Evolutionary conservation across 257 asterid genomes (phyloP).

Genomic region (Nicotiana benthamiana): DNA sequence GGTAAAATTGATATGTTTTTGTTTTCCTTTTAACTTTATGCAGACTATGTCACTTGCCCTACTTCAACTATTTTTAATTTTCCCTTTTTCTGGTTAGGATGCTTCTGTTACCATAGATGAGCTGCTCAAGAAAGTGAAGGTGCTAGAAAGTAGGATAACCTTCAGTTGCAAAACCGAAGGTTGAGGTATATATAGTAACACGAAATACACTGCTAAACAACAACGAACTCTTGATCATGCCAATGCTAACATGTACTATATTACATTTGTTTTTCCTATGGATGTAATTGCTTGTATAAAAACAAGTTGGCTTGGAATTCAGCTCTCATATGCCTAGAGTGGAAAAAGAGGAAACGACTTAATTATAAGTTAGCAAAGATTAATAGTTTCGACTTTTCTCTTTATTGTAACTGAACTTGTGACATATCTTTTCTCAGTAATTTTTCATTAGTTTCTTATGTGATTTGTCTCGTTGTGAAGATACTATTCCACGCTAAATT

Average conservation of each 20-base stretch:
- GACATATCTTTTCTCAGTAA: no score
- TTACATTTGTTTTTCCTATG: no score
- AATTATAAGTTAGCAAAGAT: no score
- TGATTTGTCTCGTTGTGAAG: no score
- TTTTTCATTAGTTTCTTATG: no score
- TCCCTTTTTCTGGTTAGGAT: conserved; percentile 18
- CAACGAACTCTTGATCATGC: neutral
- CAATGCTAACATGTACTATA: neutral
- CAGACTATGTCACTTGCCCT: neutral
- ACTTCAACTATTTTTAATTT: neutral
- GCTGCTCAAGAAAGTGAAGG: conserved; percentile 34
- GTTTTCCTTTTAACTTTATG: neutral
- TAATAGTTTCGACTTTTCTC: no score
- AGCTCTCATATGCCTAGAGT: neutral
- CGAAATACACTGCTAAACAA: neutral
- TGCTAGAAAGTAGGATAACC: conserved; percentile 14
- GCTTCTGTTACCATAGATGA: conserved; percentile 40
- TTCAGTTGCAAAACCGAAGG: conserved; percentile 8
- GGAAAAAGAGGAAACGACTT: no score
- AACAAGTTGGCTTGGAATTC: neutral
- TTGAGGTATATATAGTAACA: no score
- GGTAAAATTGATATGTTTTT: conserved; percentile 13
- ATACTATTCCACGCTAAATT: no score
- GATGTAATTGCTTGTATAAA: neutral
- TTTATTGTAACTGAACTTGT: no score